Percentiles rank a stretch among this genome's conserved stretches.
Conservation (phyloP, 2,329 filamentous ascomycete genomes). For the Myriangium duriaei region DNA sequence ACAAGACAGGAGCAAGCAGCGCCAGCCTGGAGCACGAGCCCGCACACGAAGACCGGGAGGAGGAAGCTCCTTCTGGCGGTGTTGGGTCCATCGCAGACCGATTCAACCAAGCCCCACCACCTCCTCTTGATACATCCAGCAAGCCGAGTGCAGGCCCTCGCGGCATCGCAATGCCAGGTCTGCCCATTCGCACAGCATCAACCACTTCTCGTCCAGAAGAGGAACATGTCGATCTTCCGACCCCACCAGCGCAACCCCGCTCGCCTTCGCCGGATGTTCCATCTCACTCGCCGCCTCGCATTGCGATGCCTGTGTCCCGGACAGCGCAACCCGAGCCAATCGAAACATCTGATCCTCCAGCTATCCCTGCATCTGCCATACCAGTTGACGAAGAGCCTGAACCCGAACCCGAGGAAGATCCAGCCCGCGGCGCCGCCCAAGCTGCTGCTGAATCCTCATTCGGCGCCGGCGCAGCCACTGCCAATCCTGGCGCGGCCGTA, state of each 20-base stretch:
- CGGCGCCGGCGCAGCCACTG: conserved; percentile 29
- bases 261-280: conserved; percentile 38
- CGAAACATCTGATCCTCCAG: conserved; percentile 42
- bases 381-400: conserved; percentile 53
- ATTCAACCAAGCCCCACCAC: conserved; percentile 61
- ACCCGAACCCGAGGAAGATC: conserved; percentile 50
- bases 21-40: conserved; percentile 53
- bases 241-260: conserved; percentile 28
- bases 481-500: conserved; percentile 24
- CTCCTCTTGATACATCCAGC: conserved; percentile 53
- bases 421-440: conserved; percentile 41
- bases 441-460: conserved; percentile 33
- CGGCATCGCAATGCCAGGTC: conserved; percentile 66
- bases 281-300: conserved; percentile 63
- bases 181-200: conserved; percentile 47
- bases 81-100: conserved; percentile 67
- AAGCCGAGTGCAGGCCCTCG: conserved; percentile 52
- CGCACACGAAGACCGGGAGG: conserved; percentile 34
- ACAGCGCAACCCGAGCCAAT: conserved; percentile 36
- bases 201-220: conserved; percentile 36
- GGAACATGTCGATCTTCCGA: conserved; percentile 36
- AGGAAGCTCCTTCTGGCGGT: conserved; percentile 47
- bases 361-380: conserved; percentile 54
- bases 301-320: conserved; percentile 74
- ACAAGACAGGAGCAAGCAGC: conserved; percentile 49